Conservation (phyloP, 371 early-diverging fungal genomes). For the Capillidium rhysosporum region DNA sequence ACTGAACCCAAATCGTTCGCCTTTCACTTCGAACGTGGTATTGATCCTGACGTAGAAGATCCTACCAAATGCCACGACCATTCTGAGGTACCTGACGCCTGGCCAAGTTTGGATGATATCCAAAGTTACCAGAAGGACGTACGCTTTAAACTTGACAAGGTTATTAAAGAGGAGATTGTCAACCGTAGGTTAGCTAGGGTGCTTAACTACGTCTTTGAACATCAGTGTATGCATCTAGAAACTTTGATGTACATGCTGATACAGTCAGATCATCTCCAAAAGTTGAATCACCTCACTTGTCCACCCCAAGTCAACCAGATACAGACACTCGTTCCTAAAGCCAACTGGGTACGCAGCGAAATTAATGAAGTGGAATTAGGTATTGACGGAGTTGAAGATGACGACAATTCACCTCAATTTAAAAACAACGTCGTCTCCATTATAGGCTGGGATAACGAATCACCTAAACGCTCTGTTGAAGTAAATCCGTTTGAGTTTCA, state of each 20-base stretch:
- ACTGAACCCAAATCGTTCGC: constrained; percentile 40
- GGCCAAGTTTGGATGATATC: constrained; percentile 51
- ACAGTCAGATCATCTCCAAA: constrained; percentile 21
- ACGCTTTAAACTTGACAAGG: constrained; percentile 24
- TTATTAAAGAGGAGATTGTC: constrained; percentile 20
- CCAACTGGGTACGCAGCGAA: not conserved
- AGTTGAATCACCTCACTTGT: constrained; percentile 4
- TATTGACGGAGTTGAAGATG: constrained; percentile 29
- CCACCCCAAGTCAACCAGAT: constrained; percentile 7
- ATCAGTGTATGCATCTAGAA: constrained; percentile 83
- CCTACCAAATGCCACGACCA: constrained; percentile 57
- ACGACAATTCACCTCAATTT: constrained; percentile 10
- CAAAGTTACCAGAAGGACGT: constrained; percentile 38
- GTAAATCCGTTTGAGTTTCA: constrained; percentile 38
- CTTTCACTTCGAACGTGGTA: constrained; percentile 78
- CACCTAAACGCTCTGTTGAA: constrained; percentile 21
- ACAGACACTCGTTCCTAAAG: not conserved
- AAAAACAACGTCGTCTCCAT: constrained; percentile 7
- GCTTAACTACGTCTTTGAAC: constrained; percentile 73
- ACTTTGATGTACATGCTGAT: constrained; percentile 71
- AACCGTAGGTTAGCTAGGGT: constrained; percentile 27
- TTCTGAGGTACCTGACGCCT: constrained; percentile 48
- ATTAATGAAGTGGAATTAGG: constrained; percentile 21
- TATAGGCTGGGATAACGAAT: constrained; percentile 85
- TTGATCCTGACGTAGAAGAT: constrained; percentile 77